Conservation (phyloP, 352 stramenopile genomes). For the Globisporangium perplexum region DNA sequence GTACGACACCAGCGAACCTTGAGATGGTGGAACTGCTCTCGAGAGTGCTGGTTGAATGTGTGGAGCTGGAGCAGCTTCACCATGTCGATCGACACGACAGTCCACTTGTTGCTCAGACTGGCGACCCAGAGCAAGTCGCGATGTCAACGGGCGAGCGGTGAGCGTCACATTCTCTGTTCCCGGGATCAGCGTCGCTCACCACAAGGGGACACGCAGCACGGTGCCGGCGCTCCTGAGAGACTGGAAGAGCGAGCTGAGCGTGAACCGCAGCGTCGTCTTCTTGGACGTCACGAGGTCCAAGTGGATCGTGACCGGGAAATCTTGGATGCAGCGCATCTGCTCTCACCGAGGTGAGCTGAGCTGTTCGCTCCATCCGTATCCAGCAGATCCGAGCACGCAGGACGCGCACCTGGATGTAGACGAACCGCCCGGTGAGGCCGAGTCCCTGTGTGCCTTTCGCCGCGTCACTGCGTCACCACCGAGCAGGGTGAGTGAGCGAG, state of each 20-base stretch:
- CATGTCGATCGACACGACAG: conserved; percentile 62
- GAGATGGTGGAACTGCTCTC: conserved; percentile 55
- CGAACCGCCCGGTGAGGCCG: conserved; percentile 56
- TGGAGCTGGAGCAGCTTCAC: conserved; percentile 49
- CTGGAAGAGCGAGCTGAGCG: conserved; percentile 66
- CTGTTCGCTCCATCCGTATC: neutral
- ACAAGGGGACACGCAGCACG: conserved; percentile 53
- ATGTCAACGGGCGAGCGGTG: neutral
- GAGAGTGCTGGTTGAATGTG: conserved; percentile 62
- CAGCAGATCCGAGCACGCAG: neutral
- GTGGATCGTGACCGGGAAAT: conserved; percentile 51
- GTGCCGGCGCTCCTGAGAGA: conserved; percentile 46
- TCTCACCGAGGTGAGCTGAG: neutral
- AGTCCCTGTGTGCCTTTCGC: conserved; percentile 47
- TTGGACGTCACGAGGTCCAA: conserved; percentile 66
- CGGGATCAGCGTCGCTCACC: too few relatives aligned
- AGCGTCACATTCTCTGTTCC: too few relatives aligned
- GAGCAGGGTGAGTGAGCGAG: neutral
- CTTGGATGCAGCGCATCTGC: conserved; percentile 32
- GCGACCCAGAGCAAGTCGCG: neutral
- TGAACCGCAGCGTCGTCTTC: conserved; percentile 59
- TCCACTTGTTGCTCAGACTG: conserved; percentile 53
- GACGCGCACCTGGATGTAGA: conserved; percentile 58
- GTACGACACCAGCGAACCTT: too few relatives aligned
- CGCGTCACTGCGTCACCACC: conserved; percentile 21